Evolutionary conservation across 78 protist genomes (phyloP).

Genomic region (Chrysochromulina parva): DNA sequence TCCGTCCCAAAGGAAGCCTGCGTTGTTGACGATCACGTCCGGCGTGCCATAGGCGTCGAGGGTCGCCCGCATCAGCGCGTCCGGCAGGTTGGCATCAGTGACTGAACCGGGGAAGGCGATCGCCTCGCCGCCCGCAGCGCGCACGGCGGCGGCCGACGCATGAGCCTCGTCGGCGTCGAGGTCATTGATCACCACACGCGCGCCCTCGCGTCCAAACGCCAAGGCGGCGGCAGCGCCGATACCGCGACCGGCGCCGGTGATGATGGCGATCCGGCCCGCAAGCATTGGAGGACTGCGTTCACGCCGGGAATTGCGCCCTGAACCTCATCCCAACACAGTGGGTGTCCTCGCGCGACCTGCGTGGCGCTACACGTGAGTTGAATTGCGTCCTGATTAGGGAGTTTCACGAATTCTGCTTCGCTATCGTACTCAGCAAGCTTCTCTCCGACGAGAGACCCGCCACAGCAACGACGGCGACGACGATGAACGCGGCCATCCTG

Average conservation of each 20-base stretch:
- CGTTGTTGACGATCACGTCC: conserved; percentile 32
- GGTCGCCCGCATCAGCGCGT: not conserved
- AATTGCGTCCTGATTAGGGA: too few relatives aligned
- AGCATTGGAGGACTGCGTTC: not conserved
- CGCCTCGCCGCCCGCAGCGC: conserved; percentile 2
- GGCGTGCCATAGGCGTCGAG: not conserved
- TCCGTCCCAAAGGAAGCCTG: conserved; percentile 24
- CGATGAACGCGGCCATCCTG: too few relatives aligned
- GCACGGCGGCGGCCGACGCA: not conserved
- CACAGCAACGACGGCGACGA: too few relatives aligned
- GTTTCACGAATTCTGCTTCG: too few relatives aligned
- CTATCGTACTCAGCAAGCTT: too few relatives aligned
- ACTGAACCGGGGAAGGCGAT: not conserved
- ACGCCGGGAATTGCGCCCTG: too few relatives aligned
- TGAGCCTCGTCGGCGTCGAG: not conserved
- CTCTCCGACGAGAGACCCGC: too few relatives aligned
- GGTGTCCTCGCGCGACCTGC: too few relatives aligned
- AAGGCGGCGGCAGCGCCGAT: conserved; percentile 14
- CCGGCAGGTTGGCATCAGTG: not conserved
- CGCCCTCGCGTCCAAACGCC: not conserved
- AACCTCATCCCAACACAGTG: too few relatives aligned
- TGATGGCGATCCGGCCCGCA: not conserved
- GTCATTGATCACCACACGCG: not conserved
- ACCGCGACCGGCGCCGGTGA: conserved; percentile 42
- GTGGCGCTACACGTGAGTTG: too few relatives aligned